Percentiles rank a stretch among this genome's conserved stretches.
These are phyloP conservation scores for Boletus sensibilis DNA, from an alignment of 768 basidiomycete species.

Conservation along the genomic window DNA sequence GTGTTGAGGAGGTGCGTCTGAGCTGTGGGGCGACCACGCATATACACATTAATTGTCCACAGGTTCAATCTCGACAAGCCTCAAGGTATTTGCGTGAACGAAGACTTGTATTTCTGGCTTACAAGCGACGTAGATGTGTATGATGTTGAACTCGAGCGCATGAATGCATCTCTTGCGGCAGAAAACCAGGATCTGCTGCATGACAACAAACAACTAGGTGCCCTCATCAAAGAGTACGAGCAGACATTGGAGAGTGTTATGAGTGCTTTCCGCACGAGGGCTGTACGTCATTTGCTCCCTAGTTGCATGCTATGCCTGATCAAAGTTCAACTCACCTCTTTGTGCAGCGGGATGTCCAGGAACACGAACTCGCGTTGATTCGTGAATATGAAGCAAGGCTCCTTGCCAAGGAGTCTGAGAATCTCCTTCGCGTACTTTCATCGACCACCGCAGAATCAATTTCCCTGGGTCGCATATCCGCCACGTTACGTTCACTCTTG, in stretches of 20 bases:
- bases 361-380: slow-evolving; percentile 84
- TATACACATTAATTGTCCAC: background rate
- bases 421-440: slow-evolving; percentile 54
- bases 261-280: slow-evolving; percentile 85
- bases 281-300: slow-evolving; percentile 55
- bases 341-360: slow-evolving; percentile 83
- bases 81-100: slow-evolving; percentile 51
- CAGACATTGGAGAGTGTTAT: slow-evolving; percentile 94
- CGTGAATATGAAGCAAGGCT: slow-evolving; percentile 89
- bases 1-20: slow-evolving; percentile 71
- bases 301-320: background rate
- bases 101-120: background rate
- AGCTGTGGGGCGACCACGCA: background rate
- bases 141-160: slow-evolving; percentile 83
- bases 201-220: slow-evolving; percentile 94
- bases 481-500: slow-evolving; percentile 65
- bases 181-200: slow-evolving; percentile 87
- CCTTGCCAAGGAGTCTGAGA: slow-evolving; percentile 70
- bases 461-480: slow-evolving; percentile 68
- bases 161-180: slow-evolving; percentile 72
- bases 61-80: slow-evolving; percentile 88
- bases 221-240: slow-evolving; percentile 94
- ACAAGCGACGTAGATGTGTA: slow-evolving; percentile 69
- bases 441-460: slow-evolving; percentile 65
- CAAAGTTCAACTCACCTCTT: background rate